These are phyloP conservation scores for Talaromyces sp. DNA, from an alignment of 2,329 filamentous ascomycete species.

Conservation along the genomic window DNA sequence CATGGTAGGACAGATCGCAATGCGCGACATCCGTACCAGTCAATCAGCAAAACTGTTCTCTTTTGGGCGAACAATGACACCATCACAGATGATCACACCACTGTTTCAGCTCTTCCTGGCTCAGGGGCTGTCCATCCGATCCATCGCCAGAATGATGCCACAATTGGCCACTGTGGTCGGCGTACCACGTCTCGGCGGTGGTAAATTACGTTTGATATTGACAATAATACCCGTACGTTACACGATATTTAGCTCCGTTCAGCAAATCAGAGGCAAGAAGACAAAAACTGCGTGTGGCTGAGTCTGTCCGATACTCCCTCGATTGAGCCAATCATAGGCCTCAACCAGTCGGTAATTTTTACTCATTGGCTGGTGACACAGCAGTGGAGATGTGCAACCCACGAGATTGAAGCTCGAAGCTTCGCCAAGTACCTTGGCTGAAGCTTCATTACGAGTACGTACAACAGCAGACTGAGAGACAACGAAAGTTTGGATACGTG, in stretches of 20 bases:
- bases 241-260: neutral
- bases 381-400: neutral
- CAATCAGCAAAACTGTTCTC: neutral
- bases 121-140: neutral
- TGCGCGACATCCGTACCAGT: neutral
- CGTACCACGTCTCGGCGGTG: neutral
- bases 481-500: neutral
- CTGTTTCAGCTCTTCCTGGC: neutral
- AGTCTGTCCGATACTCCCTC: neutral
- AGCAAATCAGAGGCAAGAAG: neutral
- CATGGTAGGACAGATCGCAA: neutral
- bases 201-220: neutral
- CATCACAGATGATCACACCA: neutral
- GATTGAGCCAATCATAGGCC: neutral
- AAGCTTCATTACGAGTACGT: neutral
- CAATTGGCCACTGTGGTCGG: neutral
- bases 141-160: neutral
- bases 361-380: neutral
- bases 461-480: neutral
- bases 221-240: neutral
- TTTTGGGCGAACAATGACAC: neutral
- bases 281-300: neutral
- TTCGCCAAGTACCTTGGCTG: conserved; percentile 4
- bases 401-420: conserved; percentile 1
- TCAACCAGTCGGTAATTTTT: neutral